Conservation (phyloP, 1,139 yeast genomes). For the Protomyces inundatus region DNA sequence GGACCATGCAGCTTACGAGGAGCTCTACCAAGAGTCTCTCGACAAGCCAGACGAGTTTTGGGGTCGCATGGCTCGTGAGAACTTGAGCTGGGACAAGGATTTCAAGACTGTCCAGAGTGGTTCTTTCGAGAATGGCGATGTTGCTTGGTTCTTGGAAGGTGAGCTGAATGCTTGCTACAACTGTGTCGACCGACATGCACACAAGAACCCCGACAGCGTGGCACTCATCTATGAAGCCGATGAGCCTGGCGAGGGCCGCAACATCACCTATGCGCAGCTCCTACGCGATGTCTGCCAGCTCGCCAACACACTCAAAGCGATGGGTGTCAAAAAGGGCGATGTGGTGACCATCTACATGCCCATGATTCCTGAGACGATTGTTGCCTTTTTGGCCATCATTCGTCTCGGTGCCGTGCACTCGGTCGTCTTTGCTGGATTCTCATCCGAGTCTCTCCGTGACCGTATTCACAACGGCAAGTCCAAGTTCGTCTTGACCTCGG, state of each 20-base stretch:
- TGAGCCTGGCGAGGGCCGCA: slow-evolving; percentile 65
- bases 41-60: slow-evolving; percentile 77
- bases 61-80: slow-evolving; percentile 73
- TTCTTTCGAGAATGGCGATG: slow-evolving; percentile 68
- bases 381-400: slow-evolving; percentile 90
- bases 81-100: slow-evolving; percentile 78
- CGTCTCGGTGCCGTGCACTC: slow-evolving; percentile 96
- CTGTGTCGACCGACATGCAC: slow-evolving; percentile 95
- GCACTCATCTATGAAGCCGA: slow-evolving; percentile 96
- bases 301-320: slow-evolving; percentile 75
- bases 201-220: slow-evolving; percentile 68
- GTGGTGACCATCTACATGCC: slow-evolving; percentile 95
- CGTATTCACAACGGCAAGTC: slow-evolving; percentile 85
- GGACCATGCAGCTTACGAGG: slow-evolving; percentile 62
- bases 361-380: slow-evolving; percentile 92
- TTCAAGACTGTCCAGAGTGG: slow-evolving; percentile 69
- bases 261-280: slow-evolving; percentile 78
- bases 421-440: slow-evolving; percentile 94
- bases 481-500: slow-evolving; percentile 87
- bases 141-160: slow-evolving; percentile 92
- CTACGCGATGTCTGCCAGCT: slow-evolving; percentile 80
- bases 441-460: slow-evolving; percentile 87
- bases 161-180: slow-evolving; percentile 89
- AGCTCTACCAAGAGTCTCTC: slow-evolving; percentile 71
- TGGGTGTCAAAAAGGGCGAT: slow-evolving; percentile 92